Evolutionary conservation across 2,329 filamentous ascomycete genomes (phyloP).

Genomic region (Penicillium concentricum): DNA sequence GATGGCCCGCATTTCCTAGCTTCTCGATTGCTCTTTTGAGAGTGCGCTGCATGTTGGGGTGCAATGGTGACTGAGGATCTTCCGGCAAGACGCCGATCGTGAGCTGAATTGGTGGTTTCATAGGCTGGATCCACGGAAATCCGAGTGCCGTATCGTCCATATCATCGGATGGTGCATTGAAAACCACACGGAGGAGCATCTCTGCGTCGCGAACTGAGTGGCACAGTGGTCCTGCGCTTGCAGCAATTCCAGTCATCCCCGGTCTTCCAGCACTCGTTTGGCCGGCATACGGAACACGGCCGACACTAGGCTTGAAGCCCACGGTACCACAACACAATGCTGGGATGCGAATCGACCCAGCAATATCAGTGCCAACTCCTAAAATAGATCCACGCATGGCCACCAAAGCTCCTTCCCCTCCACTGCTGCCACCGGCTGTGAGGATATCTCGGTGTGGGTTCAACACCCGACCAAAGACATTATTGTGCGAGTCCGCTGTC

Average conservation of each 20-base stretch:
- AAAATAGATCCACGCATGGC: constrained; percentile 32
- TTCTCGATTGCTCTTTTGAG: not conserved
- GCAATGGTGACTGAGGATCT: not conserved
- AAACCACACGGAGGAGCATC: not conserved
- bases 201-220: constrained; percentile 16
- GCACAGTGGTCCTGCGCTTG: constrained; percentile 14
- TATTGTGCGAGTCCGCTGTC: constrained; percentile 24
- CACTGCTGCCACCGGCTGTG: constrained; percentile 24
- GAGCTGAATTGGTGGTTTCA: not conserved
- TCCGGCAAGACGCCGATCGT: not conserved
- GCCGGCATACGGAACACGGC: constrained; percentile 30
- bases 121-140: not conserved
- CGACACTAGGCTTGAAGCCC: constrained; percentile 33
- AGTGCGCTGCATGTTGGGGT: not conserved
- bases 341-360: constrained; percentile 35
- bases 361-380: constrained; percentile 36
- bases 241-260: constrained; percentile 16
- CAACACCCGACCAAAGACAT: constrained; percentile 21
- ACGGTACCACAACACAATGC: constrained; percentile 32
- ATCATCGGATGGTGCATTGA: not conserved
- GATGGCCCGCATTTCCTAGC: not conserved
- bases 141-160: not conserved
- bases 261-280: constrained; percentile 17
- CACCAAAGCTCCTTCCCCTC: constrained; percentile 34
- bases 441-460: constrained; percentile 23